Percentiles rank a stretch among this genome's conserved stretches.
phyloP scores from a whole-genome alignment of 176 grass and related monocot genomes.

The Cocos nucifera region DNA sequence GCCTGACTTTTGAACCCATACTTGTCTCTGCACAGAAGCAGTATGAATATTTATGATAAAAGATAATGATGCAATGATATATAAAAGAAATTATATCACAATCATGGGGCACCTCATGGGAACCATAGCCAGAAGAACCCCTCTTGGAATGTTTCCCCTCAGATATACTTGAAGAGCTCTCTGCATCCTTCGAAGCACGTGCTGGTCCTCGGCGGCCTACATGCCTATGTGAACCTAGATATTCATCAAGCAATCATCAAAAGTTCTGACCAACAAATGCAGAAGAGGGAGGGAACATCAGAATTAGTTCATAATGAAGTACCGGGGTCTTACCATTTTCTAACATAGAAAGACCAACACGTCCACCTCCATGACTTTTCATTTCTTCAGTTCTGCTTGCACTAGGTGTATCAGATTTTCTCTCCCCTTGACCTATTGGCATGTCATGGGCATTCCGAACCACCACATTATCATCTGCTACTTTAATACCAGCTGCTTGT shows the following conservation, averaged over 20 bases:
- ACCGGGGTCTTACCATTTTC: conserved; percentile 9
- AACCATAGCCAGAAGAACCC: conserved; percentile 46
- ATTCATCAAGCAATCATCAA: conserved; percentile 7
- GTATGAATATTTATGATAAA: too few species aligned
- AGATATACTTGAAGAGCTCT: conserved; percentile 40
- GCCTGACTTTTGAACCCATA: conserved; percentile 25
- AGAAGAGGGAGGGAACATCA: conserved; percentile 2
- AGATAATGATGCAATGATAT: too few species aligned
- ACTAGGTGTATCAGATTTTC: conserved; percentile 5
- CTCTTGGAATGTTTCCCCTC: conserved; percentile 85
- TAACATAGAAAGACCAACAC: neutral
- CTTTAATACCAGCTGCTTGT: neutral
- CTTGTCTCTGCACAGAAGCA: conserved; percentile 15
- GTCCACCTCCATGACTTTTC: conserved; percentile 6
- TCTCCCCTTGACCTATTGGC: conserved; percentile 8
- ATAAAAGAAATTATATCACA: neutral
- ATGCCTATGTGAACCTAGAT: conserved; percentile 63
- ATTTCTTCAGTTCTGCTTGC: conserved; percentile 7
- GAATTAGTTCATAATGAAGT: conserved; percentile 1
- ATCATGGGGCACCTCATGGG: conserved; percentile 66
- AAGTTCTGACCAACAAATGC: neutral
- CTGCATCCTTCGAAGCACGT: conserved; percentile 60
- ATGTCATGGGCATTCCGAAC: neutral
- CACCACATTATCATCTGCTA: conserved; percentile 3
- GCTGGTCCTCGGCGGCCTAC: conserved; percentile 52